Evolutionary conservation across 805 yeast genomes (phyloP).

Genomic region (Candida khao-thaluensis): DNA sequence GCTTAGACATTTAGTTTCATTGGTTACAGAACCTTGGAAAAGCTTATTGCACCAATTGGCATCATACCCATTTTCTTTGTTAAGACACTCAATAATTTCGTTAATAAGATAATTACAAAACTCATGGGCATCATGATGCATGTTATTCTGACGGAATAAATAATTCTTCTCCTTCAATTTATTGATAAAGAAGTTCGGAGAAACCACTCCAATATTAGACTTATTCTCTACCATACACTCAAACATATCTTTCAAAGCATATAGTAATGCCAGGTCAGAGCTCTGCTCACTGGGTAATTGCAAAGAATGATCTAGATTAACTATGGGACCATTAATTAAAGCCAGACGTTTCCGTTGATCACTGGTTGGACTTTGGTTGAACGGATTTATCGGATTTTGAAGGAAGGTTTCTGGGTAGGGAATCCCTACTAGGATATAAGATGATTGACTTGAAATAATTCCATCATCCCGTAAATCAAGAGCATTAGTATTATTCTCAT

Average conservation of each 20-base stretch:
- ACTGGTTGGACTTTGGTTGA: slow-evolving; percentile 44
- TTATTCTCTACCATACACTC: slow-evolving; percentile 76
- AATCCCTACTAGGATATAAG: slow-evolving; percentile 39
- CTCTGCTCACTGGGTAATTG: slow-evolving; percentile 36
- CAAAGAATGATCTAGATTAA: slow-evolving; percentile 73
- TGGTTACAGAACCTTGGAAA: slow-evolving; percentile 82
- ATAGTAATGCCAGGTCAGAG: slow-evolving; percentile 35
- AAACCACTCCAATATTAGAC: slow-evolving; percentile 75
- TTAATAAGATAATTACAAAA: slow-evolving; percentile 85
- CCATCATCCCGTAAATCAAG: slow-evolving; percentile 20
- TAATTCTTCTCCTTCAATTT: slow-evolving; percentile 79
- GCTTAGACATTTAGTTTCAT: slow-evolving; percentile 84
- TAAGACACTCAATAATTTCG: slow-evolving; percentile 58
- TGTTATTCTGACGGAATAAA: slow-evolving; percentile 74
- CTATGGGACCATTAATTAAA: slow-evolving; percentile 73
- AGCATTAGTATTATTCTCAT: slow-evolving; percentile 7
- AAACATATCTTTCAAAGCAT: slow-evolving; percentile 79
- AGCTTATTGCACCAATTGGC: slow-evolving; percentile 60
- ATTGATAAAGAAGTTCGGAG: slow-evolving; percentile 73
- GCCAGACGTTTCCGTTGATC: slow-evolving; percentile 83
- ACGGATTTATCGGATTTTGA: slow-evolving; percentile 36
- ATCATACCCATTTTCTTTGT: slow-evolving; percentile 29
- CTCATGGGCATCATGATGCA: slow-evolving; percentile 99
- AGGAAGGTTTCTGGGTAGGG: slow-evolving; percentile 40
- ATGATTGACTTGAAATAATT: slow-evolving; percentile 25